Evolutionary conservation across 139 green algal genomes (phyloP).

Genomic region (Nannochloris sp.): DNA sequence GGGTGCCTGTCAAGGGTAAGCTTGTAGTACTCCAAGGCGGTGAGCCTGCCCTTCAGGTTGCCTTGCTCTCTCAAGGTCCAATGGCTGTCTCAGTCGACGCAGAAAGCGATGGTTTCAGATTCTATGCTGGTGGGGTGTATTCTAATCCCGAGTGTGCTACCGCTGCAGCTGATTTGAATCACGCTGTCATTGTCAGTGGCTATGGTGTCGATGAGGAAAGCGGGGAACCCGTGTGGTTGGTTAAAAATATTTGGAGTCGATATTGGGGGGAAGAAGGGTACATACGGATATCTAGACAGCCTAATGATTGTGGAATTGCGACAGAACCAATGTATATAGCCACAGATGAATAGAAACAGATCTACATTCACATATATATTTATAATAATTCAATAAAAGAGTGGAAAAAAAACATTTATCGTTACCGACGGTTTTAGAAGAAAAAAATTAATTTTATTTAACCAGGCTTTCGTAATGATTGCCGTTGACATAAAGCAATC

Average conservation of each 20-base stretch:
- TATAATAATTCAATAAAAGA: no score
- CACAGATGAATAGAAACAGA: not conserved
- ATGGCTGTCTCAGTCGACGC: slow-evolving; percentile 44
- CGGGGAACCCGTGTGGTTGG: slow-evolving; percentile 40
- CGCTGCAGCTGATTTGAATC: slow-evolving; percentile 30
- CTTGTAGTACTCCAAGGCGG: slow-evolving; percentile 35
- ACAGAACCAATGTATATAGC: slow-evolving; percentile 41
- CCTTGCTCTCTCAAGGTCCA: slow-evolving; percentile 35
- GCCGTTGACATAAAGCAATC: slow-evolving; percentile 38
- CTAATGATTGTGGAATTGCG: slow-evolving; percentile 42
- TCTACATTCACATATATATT: no score
- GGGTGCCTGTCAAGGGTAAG: slow-evolving; percentile 7
- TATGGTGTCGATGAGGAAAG: slow-evolving; percentile 24
- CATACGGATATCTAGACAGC: slow-evolving; percentile 30
- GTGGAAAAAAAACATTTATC: not conserved
- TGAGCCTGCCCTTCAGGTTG: slow-evolving; percentile 37
- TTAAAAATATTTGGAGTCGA: slow-evolving; percentile 48
- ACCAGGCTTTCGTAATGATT: slow-evolving; percentile 72
- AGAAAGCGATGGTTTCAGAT: slow-evolving; percentile 16
- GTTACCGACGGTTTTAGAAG: not conserved
- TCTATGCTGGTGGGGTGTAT: slow-evolving; percentile 37
- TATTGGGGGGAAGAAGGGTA: slow-evolving; percentile 39
- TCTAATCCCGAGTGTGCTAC: slow-evolving; percentile 13
- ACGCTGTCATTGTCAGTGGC: slow-evolving; percentile 49
- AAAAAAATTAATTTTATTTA: slow-evolving; percentile 8